phyloP scores from a whole-genome alignment of 805 yeast genomes.

The Naumovozyma dairenensis region DNA sequence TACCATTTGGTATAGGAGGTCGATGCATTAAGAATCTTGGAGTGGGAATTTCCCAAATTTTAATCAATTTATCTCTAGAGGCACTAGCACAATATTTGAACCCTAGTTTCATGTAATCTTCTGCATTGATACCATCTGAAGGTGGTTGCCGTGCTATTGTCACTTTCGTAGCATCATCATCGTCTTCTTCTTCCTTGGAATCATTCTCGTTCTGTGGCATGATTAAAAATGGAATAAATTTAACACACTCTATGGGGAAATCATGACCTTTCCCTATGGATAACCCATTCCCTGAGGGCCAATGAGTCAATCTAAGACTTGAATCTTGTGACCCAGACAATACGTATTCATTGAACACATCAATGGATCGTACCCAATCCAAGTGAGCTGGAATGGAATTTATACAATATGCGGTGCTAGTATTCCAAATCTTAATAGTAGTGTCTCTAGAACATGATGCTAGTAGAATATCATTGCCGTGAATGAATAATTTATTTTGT shows the following conservation, averaged over 20 bases:
- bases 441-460: slow-evolving; percentile 59
- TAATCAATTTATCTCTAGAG: slow-evolving; percentile 66
- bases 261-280: slow-evolving; percentile 65
- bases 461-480: slow-evolving; percentile 37
- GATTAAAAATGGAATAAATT: slow-evolving; percentile 45
- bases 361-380: slow-evolving; percentile 78
- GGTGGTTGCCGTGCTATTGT: neutral
- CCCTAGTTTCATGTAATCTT: slow-evolving; percentile 35
- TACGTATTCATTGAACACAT: slow-evolving; percentile 46
- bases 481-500: slow-evolving; percentile 38
- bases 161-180: neutral
- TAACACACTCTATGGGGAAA: slow-evolving; percentile 71
- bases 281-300: slow-evolving; percentile 55
- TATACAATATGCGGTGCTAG: slow-evolving; percentile 55
- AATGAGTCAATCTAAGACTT: slow-evolving; percentile 56
- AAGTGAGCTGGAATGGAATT: slow-evolving; percentile 67
- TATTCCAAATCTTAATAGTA: slow-evolving; percentile 56
- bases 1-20: slow-evolving; percentile 40
- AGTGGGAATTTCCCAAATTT: slow-evolving; percentile 68
- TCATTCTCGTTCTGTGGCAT: slow-evolving; percentile 19
- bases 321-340: slow-evolving; percentile 76
- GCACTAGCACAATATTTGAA: slow-evolving; percentile 68
- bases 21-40: slow-evolving; percentile 49
- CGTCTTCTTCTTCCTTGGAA: slow-evolving; percentile 22
- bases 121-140: neutral